These are phyloP conservation scores for Aspergillus aculeatus DNA, from an alignment of 2,329 filamentous ascomycete species.

Conservation along the genomic window DNA sequence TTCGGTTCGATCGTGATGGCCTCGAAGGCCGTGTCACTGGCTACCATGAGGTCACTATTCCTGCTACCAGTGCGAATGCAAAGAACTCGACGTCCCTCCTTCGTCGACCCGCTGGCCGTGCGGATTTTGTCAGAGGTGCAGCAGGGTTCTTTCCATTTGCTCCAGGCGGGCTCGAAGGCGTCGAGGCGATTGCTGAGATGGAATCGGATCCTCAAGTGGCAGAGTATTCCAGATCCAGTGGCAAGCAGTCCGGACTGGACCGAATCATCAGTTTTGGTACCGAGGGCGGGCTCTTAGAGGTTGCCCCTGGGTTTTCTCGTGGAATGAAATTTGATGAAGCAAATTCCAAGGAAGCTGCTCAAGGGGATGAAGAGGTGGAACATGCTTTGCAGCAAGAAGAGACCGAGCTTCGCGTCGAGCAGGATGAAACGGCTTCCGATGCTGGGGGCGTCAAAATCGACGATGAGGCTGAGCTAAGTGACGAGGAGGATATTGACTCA, in stretches of 20 bases:
- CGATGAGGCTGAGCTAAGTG: constrained; percentile 28
- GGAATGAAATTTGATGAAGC: constrained; percentile 71
- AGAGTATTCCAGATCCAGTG: constrained; percentile 41
- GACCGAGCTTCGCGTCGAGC: constrained; percentile 47
- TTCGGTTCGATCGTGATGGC: constrained; percentile 85
- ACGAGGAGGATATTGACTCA: constrained; percentile 70
- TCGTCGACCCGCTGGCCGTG: constrained; percentile 79
- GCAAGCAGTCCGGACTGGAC: constrained; percentile 60
- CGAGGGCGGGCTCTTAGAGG: constrained; percentile 74
- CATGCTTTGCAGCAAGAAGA: constrained; percentile 55
- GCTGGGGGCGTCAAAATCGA: constrained; percentile 27
- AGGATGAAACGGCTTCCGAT: constrained; percentile 48
- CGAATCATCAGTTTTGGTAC: constrained; percentile 78
- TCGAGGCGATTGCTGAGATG: constrained; percentile 79
- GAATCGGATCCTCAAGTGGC: constrained; percentile 69
- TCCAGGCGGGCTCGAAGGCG: constrained; percentile 81
- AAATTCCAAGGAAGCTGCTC: constrained; percentile 57
- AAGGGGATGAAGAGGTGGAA: constrained; percentile 69
- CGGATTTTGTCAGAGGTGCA: constrained; percentile 88
- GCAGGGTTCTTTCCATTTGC: constrained; percentile 94
- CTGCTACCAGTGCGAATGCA: constrained; percentile 81
- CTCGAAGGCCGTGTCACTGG: constrained; percentile 89
- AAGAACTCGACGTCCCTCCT: constrained; percentile 92
- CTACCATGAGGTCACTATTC: constrained; percentile 90
- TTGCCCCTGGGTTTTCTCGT: constrained; percentile 76